phyloP scores from a whole-genome alignment of 2,329 filamentous ascomycete species.

The Aspergillus ibericus region DNA sequence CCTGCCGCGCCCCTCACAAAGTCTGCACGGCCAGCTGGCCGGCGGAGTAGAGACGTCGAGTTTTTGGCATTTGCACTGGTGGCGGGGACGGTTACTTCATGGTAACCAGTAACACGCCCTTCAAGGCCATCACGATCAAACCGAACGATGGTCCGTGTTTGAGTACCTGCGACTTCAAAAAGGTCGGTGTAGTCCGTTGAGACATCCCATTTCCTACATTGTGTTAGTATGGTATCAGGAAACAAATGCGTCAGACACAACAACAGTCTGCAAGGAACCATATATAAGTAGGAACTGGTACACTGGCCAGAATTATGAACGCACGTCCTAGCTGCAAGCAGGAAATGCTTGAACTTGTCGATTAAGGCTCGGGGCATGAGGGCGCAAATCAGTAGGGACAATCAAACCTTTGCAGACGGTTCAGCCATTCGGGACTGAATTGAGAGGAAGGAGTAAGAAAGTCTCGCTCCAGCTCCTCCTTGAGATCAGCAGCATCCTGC shows the following conservation, averaged over 20 bases:
- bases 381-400: not conserved
- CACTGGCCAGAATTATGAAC: not conserved
- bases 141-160: slow-evolving; percentile 90
- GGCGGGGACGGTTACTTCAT: slow-evolving; percentile 87
- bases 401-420: slow-evolving; percentile 74
- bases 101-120: slow-evolving; percentile 88
- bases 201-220: slow-evolving; percentile 69
- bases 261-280: not conserved
- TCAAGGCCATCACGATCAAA: slow-evolving; percentile 91
- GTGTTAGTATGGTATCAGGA: not conserved
- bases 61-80: slow-evolving; percentile 91
- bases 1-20: slow-evolving; percentile 91
- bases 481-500: slow-evolving; percentile 60
- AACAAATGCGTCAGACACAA: not conserved
- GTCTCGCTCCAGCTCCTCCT: slow-evolving; percentile 69
- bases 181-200: slow-evolving; percentile 78
- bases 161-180: slow-evolving; percentile 83
- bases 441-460: slow-evolving; percentile 76
- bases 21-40: slow-evolving; percentile 81
- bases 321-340: not conserved
- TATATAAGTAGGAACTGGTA: not conserved
- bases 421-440: slow-evolving; percentile 85
- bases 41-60: slow-evolving; percentile 82
- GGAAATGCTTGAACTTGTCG: not conserved
- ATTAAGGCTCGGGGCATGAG: not conserved